Evolutionary conservation across 768 basidiomycete genomes (phyloP).

Genomic region (Candolleomyces efflorescens): DNA sequence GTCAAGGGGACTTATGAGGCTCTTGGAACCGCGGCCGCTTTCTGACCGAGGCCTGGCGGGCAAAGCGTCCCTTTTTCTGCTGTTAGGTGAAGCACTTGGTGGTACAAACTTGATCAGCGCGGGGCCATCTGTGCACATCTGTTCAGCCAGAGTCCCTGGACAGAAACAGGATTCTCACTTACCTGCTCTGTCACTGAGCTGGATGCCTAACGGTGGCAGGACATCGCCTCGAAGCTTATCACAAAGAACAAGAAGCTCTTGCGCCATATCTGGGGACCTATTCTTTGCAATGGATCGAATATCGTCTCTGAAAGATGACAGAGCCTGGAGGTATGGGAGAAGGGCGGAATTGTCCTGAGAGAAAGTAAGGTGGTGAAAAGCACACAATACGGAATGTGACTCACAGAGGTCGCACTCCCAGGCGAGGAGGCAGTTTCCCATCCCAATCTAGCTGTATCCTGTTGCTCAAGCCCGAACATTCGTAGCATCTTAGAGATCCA

Average conservation of each 20-base stretch:
- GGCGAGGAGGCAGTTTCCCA: constrained; percentile 66
- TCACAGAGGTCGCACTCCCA: constrained; percentile 43
- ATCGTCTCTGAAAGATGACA: constrained; percentile 90
- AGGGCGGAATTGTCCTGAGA: constrained; percentile 75
- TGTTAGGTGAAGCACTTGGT: constrained; percentile 49
- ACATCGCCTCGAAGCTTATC: constrained; percentile 90
- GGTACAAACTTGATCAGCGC: constrained; percentile 91
- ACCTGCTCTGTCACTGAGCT: constrained; percentile 96
- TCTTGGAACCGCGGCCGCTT: constrained; percentile 73
- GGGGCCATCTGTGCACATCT: constrained; percentile 65
- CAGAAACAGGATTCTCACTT: constrained; percentile 13
- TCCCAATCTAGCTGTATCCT: constrained; percentile 64
- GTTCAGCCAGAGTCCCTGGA: constrained; percentile 5
- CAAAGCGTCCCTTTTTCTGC: constrained; percentile 86
- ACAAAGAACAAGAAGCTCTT: constrained; percentile 81
- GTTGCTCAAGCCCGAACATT: constrained; percentile 77
- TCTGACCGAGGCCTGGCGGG: constrained; percentile 39
- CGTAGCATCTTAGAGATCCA: constrained; percentile 74
- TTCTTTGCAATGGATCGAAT: constrained; percentile 80
- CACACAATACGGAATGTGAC: neutral
- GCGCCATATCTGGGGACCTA: constrained; percentile 58
- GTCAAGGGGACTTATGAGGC: constrained; percentile 65
- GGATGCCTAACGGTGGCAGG: constrained; percentile 90
- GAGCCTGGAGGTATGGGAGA: constrained; percentile 81
- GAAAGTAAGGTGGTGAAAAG: neutral